Percentiles rank a stretch among this genome's conserved stretches.
Conservation (phyloP, 352 stramenopile species). For the Globisporangium sylvaticum region DNA sequence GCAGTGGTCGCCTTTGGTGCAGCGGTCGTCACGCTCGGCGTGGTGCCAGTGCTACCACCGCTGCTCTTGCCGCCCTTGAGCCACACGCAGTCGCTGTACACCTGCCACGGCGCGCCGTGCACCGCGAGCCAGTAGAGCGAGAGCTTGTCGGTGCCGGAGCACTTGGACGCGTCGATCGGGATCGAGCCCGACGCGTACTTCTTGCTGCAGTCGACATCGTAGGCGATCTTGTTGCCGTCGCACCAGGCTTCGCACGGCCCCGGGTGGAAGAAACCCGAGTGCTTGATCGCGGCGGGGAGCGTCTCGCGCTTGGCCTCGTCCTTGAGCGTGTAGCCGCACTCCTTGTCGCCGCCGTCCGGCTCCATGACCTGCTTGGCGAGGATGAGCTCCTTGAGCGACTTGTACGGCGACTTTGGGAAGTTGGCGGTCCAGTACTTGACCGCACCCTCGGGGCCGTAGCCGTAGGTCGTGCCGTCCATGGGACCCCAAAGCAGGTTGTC, state of each 20-base stretch:
- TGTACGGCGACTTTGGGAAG: constrained; percentile 26
- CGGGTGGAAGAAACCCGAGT: constrained; percentile 50
- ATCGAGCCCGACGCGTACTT: constrained; percentile 35
- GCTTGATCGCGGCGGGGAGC: constrained; percentile 35
- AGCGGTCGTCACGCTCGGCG: constrained; percentile 7
- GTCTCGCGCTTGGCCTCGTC: constrained; percentile 27
- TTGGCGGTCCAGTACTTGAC: constrained; percentile 28
- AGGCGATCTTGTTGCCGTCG: constrained; percentile 47
- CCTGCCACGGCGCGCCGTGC: constrained; percentile 50
- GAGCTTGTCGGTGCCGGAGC: constrained; percentile 20
- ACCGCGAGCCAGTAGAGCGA: constrained; percentile 58
- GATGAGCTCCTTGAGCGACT: constrained; percentile 30
- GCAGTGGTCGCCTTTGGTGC: constrained; percentile 14
- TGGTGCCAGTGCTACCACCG: constrained; percentile 1
- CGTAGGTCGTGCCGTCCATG: constrained; percentile 24
- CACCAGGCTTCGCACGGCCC: constrained; percentile 63
- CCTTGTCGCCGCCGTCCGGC: constrained; percentile 12
- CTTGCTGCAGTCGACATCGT: constrained; percentile 40
- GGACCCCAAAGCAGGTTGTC: constrained; percentile 20
- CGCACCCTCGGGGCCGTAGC: constrained; percentile 21
- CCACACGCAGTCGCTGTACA: constrained; percentile 62
- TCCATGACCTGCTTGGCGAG: constrained; percentile 24
- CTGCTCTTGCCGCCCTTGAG: constrained; percentile 17
- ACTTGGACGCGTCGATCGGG: constrained; percentile 39
- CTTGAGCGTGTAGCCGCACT: constrained; percentile 27